Evolutionary conservation across 192 early-diverging fungal genomes (phyloP), one percentile per base, ranked within the genome.

Genomic region (Rhizophagus clarus): DNA sequence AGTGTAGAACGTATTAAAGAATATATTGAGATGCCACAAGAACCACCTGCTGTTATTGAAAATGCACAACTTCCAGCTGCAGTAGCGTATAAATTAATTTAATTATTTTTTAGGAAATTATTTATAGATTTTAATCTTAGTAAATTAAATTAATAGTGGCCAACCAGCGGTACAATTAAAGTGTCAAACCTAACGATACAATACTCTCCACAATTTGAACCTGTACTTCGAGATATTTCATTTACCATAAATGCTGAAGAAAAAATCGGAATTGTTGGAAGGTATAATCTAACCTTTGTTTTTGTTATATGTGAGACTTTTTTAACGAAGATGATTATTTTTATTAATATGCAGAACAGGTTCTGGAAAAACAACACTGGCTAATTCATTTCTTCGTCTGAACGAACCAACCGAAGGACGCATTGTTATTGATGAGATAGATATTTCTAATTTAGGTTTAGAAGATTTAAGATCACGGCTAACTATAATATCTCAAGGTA

Each of bases 201-300:
- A 72, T 98, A 99, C 76, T 89, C 92, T 2, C 88, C 90, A 37
- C 91, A 91, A 12, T 68, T 83, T 11, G 87, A 88, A 20, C 92
- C 90, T 7, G 96, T 97, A 1, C 87, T 99, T 17, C 94, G 91
- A 67, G 82, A 86, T 26, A 84, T 99, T 34, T 89, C 89, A 5
- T 89, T 97, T 71, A 51, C 49, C 2, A 90, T 96, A 61, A 82
- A 85, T 0, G 85, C 91, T 1, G 79, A 84, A 32, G 89, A 90
- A 82, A 97, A 96, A 82, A 95, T 99, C 84, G 97, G 96, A n/a
- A 92, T 99, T 20, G 96, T 97, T 17, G 97, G 97, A 15, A 81
- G 74, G 74, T 60, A 68, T 51, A 37, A 15, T 26, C n/a, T 20
- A 14, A 49, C 47, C 72, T 31, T 62, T 60, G 7, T 22, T 12